These are phyloP conservation scores for Lodderomyces oxycetoniae DNA, from an alignment of 1,139 yeast genomes.

Conservation along the genomic window DNA sequence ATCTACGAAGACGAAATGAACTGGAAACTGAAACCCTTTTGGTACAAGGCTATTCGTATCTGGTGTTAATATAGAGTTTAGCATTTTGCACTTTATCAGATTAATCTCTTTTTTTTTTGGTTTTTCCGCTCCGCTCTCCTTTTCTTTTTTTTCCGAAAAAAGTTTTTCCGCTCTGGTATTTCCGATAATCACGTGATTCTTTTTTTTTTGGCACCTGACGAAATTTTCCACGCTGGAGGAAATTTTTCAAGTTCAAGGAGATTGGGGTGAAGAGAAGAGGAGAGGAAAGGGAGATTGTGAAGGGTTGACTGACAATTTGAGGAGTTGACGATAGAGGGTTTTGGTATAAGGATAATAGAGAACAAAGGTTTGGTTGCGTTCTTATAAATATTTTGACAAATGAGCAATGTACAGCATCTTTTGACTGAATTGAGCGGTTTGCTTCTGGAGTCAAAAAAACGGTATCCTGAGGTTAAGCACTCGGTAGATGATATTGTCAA, in stretches of 20 bases:
- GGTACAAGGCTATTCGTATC: conserved; percentile 17
- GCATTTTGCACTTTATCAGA: not conserved
- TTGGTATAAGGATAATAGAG: not conserved
- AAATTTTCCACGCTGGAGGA: no score
- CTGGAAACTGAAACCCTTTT: conserved; percentile 15
- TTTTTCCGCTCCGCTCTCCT: no score
- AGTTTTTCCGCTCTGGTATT: no score
- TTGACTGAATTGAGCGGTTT: conserved; percentile 54
- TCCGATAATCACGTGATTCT: no score
- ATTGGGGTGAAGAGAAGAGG: no score
- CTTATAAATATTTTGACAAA: conserved; percentile 14
- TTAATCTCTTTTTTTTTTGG: no score
- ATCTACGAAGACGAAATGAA: conserved; percentile 14
- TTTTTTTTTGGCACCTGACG: no score
- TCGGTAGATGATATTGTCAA: conserved; percentile 62
- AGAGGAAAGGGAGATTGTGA: no score
- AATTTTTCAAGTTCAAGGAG: no score
- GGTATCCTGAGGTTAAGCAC: conserved; percentile 59
- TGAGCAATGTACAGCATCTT: conserved; percentile 44
- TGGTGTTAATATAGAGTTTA: conserved; percentile 18
- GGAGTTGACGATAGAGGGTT: not conserved
- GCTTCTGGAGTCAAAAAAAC: conserved; percentile 65
- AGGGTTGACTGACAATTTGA: not conserved
- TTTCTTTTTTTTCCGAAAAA: no score
- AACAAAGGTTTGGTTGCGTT: no score